Conservation (phyloP, 257 asterid species). For the Scutellaria galericulata region DNA sequence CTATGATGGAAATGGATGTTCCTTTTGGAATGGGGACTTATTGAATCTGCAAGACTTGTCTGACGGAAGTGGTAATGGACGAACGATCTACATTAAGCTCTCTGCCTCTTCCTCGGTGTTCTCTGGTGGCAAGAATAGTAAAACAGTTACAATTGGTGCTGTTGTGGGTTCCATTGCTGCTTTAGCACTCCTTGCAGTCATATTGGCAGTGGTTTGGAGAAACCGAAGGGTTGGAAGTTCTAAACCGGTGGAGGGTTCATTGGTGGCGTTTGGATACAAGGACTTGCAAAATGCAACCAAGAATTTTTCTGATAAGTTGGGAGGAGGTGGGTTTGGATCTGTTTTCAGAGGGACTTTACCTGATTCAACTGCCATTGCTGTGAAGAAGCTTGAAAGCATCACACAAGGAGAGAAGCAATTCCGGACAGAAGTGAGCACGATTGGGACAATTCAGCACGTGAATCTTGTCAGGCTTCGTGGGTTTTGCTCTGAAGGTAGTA, state of each 20-base stretch:
- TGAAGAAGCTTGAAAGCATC: constrained; percentile 55
- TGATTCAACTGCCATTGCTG: constrained; percentile 47
- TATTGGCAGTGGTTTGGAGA: constrained; percentile 33
- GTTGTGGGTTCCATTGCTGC: constrained; percentile 41
- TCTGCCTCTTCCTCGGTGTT: constrained; percentile 47
- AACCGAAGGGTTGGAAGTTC: constrained; percentile 35
- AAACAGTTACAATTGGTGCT: constrained; percentile 38
- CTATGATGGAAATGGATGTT: constrained; percentile 41
- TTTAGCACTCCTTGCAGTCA: constrained; percentile 22
- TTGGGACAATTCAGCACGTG: constrained; percentile 55
- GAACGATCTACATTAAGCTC: constrained; percentile 38
- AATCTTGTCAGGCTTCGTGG: constrained; percentile 61
- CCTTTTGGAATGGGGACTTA: constrained; percentile 45
- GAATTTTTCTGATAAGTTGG: constrained; percentile 51
- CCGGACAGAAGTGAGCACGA: constrained; percentile 53
- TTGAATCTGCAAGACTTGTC: constrained; percentile 44
- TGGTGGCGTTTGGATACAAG: constrained; percentile 44
- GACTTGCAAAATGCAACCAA: constrained; percentile 56
- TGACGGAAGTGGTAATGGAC: constrained; percentile 45
- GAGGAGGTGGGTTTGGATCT: constrained; percentile 62
- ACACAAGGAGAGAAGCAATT: constrained; percentile 62
- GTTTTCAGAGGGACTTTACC: constrained; percentile 52
- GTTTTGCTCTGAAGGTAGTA: constrained; percentile 51
- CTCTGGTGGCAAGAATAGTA: constrained; percentile 32
- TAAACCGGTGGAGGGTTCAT: constrained; percentile 43